Conservation (phyloP, 148 eudicot species). For the Dysphania ambrosioides region DNA sequence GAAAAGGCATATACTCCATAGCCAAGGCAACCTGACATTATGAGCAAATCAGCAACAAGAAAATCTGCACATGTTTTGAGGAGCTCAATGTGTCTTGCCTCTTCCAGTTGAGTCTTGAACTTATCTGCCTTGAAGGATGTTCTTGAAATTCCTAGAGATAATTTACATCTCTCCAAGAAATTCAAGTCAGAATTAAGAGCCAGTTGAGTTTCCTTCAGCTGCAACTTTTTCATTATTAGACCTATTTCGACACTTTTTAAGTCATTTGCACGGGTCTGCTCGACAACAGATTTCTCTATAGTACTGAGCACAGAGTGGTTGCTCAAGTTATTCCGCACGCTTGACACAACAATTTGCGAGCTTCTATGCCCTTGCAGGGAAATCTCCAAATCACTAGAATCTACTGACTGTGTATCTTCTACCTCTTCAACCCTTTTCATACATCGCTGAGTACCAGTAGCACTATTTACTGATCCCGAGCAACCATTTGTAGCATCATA, state of each 20-base stretch:
- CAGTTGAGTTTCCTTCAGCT: slow-evolving; percentile 64
- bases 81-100: slow-evolving; percentile 64
- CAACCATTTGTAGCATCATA: slow-evolving; percentile 15
- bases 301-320: slow-evolving; percentile 39
- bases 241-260: slow-evolving; percentile 70
- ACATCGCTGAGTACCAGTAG: slow-evolving; percentile 24
- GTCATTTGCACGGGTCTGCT: slow-evolving; percentile 77
- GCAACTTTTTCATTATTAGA: slow-evolving; percentile 59
- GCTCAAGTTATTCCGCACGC: slow-evolving; percentile 13
- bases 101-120: slow-evolving; percentile 69
- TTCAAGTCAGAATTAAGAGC: slow-evolving; percentile 56
- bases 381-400: slow-evolving; percentile 35
- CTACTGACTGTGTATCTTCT: slow-evolving; percentile 29
- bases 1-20: slow-evolving; percentile 79
- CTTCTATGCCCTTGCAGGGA: slow-evolving; percentile 32
- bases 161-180: slow-evolving; percentile 64
- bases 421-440: slow-evolving; percentile 29
- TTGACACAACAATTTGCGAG: slow-evolving; percentile 44
- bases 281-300: slow-evolving; percentile 62
- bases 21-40: slow-evolving; percentile 57
- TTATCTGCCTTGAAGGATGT: slow-evolving; percentile 73
- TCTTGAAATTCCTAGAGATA: slow-evolving; percentile 71
- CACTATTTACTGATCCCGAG: slow-evolving; percentile 7
- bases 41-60: slow-evolving; percentile 71
- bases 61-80: slow-evolving; percentile 66